Conservation (phyloP, 345 rosid genomes). For the Gossypium sturtianum region DNA sequence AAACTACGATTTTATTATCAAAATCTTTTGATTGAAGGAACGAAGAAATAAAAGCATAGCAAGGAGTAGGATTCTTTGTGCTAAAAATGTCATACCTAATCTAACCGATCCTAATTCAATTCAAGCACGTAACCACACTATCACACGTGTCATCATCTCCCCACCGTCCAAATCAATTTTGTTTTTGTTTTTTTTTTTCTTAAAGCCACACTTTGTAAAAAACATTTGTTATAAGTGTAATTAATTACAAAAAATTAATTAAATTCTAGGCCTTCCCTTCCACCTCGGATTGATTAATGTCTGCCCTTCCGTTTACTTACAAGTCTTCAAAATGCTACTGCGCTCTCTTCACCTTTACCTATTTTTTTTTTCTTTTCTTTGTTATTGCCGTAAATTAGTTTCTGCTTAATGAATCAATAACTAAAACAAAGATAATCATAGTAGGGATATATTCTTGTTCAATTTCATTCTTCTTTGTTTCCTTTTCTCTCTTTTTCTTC, state of each 20-base stretch:
- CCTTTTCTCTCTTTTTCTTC: neutral
- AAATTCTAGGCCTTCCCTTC: neutral
- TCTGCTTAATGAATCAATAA: neutral
- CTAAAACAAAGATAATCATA: neutral
- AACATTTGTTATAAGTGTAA: too few species aligned
- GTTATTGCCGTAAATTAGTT: neutral
- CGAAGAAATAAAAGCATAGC: too few species aligned
- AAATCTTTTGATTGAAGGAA: too few species aligned
- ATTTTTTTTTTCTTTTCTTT: neutral
- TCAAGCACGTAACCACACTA: neutral
- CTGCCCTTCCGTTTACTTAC: neutral
- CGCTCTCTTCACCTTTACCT: neutral
- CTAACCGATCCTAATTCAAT: neutral
- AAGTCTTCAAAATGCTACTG: neutral
- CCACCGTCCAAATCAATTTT: neutral
- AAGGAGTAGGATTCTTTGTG: neutral
- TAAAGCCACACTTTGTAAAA: too few species aligned
- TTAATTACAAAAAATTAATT: neutral
- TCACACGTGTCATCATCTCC: neutral
- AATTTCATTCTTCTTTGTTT: neutral
- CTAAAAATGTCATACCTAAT: neutral
- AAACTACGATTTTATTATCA: too few species aligned
- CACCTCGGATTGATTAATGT: neutral
- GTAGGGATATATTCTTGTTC: slow-evolving; percentile 1
- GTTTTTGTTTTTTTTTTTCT: too few species aligned